These are phyloP conservation scores for Coniochaeta ligniaria DNA, from an alignment of 2,329 filamentous ascomycete genomes.

Conservation along the genomic window DNA sequence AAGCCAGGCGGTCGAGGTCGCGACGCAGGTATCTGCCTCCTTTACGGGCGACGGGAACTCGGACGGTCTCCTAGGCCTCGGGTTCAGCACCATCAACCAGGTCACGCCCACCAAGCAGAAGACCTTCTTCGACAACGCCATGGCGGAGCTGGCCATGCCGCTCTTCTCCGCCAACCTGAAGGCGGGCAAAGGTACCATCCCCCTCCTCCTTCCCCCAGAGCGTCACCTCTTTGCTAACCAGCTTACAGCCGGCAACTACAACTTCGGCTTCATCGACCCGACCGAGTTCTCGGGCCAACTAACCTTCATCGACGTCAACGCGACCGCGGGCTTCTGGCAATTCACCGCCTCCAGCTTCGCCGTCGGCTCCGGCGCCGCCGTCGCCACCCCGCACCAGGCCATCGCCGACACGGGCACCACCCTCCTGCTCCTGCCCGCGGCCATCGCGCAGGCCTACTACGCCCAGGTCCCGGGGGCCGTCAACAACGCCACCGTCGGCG, in stretches of 20 bases:
- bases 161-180: constrained; percentile 27
- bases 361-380: constrained; percentile 31
- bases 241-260: constrained; percentile 23
- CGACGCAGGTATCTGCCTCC: constrained; percentile 42
- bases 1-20: constrained; percentile 57
- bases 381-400: constrained; percentile 32
- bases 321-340: constrained; percentile 52
- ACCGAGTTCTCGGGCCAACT: constrained; percentile 49
- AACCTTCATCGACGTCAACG: constrained; percentile 47
- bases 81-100: constrained; percentile 52
- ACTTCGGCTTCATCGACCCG: constrained; percentile 43
- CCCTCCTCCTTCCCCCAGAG: constrained; percentile 53
- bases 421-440: constrained; percentile 47
- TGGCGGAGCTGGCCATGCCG: constrained; percentile 22
- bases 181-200: constrained; percentile 24
- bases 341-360: constrained; percentile 49
- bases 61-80: constrained; percentile 48
- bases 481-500: constrained; percentile 36
- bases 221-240: constrained; percentile 11
- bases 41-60: constrained; percentile 23
- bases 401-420: constrained; percentile 64
- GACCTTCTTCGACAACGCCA: constrained; percentile 33
- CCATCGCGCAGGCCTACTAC: constrained; percentile 50
- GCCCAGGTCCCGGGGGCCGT: constrained; percentile 39
- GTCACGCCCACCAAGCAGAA: constrained; percentile 45